A percentile compares a stretch with the other conserved stretches of the same genome.
Evolutionary conservation across 108 stramenopile genomes (phyloP).

Genomic region (Cyclotella distinguenda): DNA sequence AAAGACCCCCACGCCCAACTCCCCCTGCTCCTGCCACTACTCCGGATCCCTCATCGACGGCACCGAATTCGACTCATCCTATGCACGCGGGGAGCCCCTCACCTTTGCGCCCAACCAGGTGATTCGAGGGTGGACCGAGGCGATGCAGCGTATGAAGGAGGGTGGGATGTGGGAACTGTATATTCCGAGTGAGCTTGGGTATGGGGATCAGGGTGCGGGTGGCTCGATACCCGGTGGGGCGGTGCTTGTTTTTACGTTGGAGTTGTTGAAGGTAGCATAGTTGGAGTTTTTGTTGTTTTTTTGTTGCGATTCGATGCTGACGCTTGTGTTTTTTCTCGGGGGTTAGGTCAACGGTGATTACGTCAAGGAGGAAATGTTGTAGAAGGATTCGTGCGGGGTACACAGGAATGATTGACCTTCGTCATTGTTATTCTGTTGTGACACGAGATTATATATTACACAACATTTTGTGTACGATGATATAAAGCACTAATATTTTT

Average conservation of each 20-base stretch:
- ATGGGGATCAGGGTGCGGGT: slow-evolving; percentile 57
- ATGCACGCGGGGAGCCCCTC: slow-evolving; percentile 52
- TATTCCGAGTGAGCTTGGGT: slow-evolving; percentile 89
- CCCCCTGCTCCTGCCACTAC: slow-evolving; percentile 52
- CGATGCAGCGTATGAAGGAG: slow-evolving; percentile 97
- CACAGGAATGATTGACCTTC: too few relatives aligned
- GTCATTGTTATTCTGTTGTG: too few relatives aligned
- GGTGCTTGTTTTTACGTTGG: slow-evolving; percentile 57
- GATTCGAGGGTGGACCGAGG: slow-evolving; percentile 76
- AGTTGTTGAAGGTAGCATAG: slow-evolving; percentile 49
- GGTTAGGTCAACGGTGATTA: slow-evolving; percentile 38
- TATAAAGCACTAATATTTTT: too few relatives aligned
- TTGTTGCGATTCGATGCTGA: background rate
- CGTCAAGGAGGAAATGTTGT: slow-evolving; percentile 25
- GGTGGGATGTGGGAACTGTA: slow-evolving; percentile 96
- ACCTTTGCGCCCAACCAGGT: slow-evolving; percentile 67
- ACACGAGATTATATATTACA: too few relatives aligned
- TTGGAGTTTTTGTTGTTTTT: background rate
- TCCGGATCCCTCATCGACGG: slow-evolving; percentile 57
- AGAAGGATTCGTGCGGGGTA: background rate
- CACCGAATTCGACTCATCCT: slow-evolving; percentile 58
- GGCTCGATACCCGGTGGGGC: slow-evolving; percentile 59
- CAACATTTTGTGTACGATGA: too few relatives aligned
- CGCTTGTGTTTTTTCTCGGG: background rate
- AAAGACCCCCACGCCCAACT: slow-evolving; percentile 40